Conservation (phyloP, 352 stramenopile genomes). For the Thalassiosira hispida region DNA sequence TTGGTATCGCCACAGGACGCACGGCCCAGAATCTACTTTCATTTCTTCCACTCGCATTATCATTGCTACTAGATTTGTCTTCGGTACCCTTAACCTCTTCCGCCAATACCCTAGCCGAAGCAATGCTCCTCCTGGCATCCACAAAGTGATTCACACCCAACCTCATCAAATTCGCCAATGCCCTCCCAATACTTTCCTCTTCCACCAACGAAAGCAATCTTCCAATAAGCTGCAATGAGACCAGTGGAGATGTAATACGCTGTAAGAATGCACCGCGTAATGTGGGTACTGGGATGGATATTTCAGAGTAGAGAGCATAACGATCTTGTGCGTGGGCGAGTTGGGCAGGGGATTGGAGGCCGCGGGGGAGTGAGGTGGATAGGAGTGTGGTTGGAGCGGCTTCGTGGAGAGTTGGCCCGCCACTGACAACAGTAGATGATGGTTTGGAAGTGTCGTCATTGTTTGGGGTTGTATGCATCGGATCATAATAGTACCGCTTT, state of each 20-base stretch:
- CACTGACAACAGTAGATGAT: constrained; percentile 32
- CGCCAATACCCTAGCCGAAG: constrained; percentile 48
- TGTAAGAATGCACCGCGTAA: constrained; percentile 51
- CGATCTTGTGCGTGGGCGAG: constrained; percentile 47
- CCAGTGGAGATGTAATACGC: constrained; percentile 63
- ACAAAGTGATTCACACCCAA: constrained; percentile 52
- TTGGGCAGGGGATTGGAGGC: constrained; percentile 27
- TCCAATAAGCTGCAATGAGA: constrained; percentile 64
- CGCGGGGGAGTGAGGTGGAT: constrained; percentile 19
- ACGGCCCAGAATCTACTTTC: constrained; percentile 44
- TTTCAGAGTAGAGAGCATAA: constrained; percentile 58
- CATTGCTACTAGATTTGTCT: constrained; percentile 20
- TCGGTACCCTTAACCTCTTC: constrained; percentile 58
- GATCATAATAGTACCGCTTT: constrained; percentile 44
- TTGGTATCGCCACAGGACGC: constrained; percentile 4
- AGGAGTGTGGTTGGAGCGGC: constrained; percentile 28
- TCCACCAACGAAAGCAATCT: constrained; percentile 53
- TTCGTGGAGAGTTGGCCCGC: constrained; percentile 52
- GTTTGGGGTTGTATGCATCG: constrained; percentile 11
- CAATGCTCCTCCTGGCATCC: constrained; percentile 55
- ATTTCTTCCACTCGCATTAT: constrained; percentile 5
- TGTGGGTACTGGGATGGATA: constrained; percentile 58
- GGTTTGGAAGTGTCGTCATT: constrained; percentile 38
- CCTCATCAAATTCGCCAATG: constrained; percentile 30
- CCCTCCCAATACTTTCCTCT: constrained; percentile 61